Evolutionary conservation across 2,329 filamentous ascomycete genomes (phyloP), one percentile per base, ranked within the genome.

Genomic region (Beauveria rudraprayagi): DNA sequence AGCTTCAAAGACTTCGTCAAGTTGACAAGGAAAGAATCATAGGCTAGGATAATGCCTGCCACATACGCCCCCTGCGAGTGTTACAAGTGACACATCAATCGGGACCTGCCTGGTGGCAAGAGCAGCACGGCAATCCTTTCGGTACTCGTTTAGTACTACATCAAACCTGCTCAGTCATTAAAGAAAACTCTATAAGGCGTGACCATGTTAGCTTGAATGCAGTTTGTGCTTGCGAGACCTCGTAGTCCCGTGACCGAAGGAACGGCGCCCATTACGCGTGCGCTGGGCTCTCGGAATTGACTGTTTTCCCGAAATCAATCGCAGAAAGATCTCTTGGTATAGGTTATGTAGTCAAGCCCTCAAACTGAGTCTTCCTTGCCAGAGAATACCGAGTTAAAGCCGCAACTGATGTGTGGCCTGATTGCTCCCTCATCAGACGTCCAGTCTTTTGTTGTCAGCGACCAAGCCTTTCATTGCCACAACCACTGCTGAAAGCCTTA

Each of bases 331-430:
- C 8, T 9, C 40, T 6, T 11, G 14, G 34, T 6, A 37, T 4
- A 14, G 1, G 5, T 14, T 2, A 37, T 5, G 0, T 2, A 37
- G 5, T 2, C 1, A 37, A 37, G 5, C 5, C 11, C 2, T 37
- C 11, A 6, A 14, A 14, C 0, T 2, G 5, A 5, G 5, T 14
- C 11, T 5, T 37, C 2, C 1, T 5, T 37, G 34, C 5, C 5
- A 37, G 4, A 14, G 1, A 43, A 43, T 9, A 9, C 40, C 40
- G 8, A 43, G 7, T 8, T 3, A 9, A 43, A n/a, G 3, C 17
- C 40, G 40, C 34, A 14, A 37, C 11, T 37, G 34, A 37, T 14
- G 11, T 14, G 5, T 37, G 34, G 11, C 34, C 34, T 37, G 1
- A 5, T 37, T n/a, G 17, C 17, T 19, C 41, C 17, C 41, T 0